Base-by-base conservation (phyloP, 2,329 filamentous ascomycete genomes). In the Neopestalotiopsis rosae region DNA sequence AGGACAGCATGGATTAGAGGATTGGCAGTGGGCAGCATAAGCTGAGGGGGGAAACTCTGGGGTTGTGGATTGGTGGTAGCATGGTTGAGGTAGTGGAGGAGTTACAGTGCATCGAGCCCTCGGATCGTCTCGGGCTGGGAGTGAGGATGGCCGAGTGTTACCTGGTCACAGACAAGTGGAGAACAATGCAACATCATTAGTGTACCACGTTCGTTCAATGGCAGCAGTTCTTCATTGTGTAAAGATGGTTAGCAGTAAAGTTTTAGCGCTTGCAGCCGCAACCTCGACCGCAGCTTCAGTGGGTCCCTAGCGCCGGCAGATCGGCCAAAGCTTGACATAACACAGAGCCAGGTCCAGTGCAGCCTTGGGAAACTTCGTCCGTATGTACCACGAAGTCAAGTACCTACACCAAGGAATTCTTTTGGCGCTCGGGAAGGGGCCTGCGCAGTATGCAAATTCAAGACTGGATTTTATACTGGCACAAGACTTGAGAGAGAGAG, bases 281-380 rank as follows among this genome's bases (percentile, higher is more conserved):
- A 24, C 45, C 5, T 52, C 45, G n/a, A 30, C 49, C 30, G 30
- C 10, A 64, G 61, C 61, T 64, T 40, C 40, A 64, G 61, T 64
- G 61, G 61, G 34, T 40, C 61, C 20, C 28, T 64, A 52, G 61
- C 61, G 61, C 61, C 61, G 40, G 24, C 61, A 64, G 38, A 28
- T 30, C 57, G 61, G 61, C 34, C 61, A 64, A 30, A 62, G 59
- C 59, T 62, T 40, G 32, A 30, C n/a, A 34, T 38, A 34, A 40
- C 34, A 20, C 7, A 34, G 14, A 28, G 28, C 32, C 14, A n/a
- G n/a, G 59, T 13, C 14, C n/a, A 4, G 14, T n/a, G 14, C 14
- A 62, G 30, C n/a, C 17, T 28, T 28, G 24, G 24, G 24, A 28
- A 38, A 62, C 30, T 30, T 59, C 57, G 13, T 30, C 24, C 57